These are phyloP conservation scores for Litsea cubeba DNA, from an alignment of 164 flowering plant genomes.

Conservation along the genomic window DNA sequence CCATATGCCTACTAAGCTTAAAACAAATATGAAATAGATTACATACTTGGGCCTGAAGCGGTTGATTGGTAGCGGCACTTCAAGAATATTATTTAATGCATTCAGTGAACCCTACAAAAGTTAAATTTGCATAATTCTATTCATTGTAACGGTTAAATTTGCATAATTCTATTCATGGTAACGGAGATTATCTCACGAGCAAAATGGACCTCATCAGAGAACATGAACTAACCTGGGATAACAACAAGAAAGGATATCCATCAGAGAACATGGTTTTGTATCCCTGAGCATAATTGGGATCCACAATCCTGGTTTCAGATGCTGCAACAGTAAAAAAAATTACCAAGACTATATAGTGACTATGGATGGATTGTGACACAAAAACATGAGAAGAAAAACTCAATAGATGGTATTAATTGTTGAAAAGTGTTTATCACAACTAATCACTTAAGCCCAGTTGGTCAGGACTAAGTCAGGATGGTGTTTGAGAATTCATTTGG, in stretches of 20 bases:
- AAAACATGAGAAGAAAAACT: background rate
- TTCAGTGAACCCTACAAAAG: constrained; percentile 70
- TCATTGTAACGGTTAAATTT: background rate
- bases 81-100: constrained; percentile 59
- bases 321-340: constrained; percentile 38
- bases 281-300: constrained; percentile 64
- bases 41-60: constrained; percentile 94
- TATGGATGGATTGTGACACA: background rate
- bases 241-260: constrained; percentile 56
- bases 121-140: background rate
- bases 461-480: too few relatives aligned
- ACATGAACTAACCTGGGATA: constrained; percentile 58
- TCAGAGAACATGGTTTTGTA: constrained; percentile 65
- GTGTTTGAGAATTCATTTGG: too few relatives aligned
- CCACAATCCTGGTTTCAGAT: constrained; percentile 59
- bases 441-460: too few relatives aligned
- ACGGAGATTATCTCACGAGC: constrained; percentile 1
- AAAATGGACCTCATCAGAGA: background rate
- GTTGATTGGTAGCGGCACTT: constrained; percentile 66
- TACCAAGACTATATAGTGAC: background rate
- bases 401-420: background rate
- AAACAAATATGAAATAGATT: background rate
- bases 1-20: background rate
- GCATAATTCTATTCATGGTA: background rate
- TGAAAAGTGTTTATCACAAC: too few relatives aligned